phyloP scores from a whole-genome alignment of 2,329 filamentous ascomycete species.

The Ascocoryne sarcoides region DNA sequence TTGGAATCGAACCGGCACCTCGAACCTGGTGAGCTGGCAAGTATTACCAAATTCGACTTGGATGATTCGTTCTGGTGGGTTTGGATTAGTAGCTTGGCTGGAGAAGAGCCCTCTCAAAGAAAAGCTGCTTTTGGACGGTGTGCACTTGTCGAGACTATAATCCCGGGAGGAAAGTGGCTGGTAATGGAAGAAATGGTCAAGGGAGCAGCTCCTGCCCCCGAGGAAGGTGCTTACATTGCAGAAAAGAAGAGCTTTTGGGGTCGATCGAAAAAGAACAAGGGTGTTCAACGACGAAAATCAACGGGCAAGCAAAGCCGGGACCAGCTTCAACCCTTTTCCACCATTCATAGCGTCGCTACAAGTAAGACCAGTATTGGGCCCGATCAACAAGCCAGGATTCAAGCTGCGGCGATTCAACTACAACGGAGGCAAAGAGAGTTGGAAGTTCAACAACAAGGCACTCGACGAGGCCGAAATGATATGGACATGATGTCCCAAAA shows the following conservation, averaged over 20 bases:
- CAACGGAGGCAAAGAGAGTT: slow-evolving; percentile 68
- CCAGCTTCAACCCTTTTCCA: slow-evolving; percentile 32
- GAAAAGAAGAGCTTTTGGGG: slow-evolving; percentile 95
- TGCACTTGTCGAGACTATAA: slow-evolving; percentile 81
- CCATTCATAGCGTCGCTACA: slow-evolving; percentile 33
- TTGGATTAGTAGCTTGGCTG: slow-evolving; percentile 94
- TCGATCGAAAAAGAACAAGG: slow-evolving; percentile 64
- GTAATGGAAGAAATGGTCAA: slow-evolving; percentile 96
- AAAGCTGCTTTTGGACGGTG: slow-evolving; percentile 94
- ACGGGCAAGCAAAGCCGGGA: slow-evolving; percentile 52
- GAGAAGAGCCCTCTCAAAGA: slow-evolving; percentile 74
- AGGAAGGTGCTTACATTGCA: slow-evolving; percentile 79
- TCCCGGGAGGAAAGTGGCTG: slow-evolving; percentile 76
- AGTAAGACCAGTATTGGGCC: slow-evolving; percentile 82
- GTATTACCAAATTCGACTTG: slow-evolving; percentile 74
- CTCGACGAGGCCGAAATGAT: slow-evolving; percentile 47
- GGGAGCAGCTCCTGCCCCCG: slow-evolving; percentile 77
- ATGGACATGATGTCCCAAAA: slow-evolving; percentile 53
- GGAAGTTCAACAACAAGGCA: slow-evolving; percentile 43
- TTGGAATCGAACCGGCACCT: slow-evolving; percentile 57
- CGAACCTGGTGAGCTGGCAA: slow-evolving; percentile 89
- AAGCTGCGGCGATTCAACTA: slow-evolving; percentile 78
- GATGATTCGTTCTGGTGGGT: slow-evolving; percentile 99
- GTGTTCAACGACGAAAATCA: slow-evolving; percentile 59
- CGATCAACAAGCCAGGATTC: slow-evolving; percentile 88